These are phyloP conservation scores for Moesziomyces antarcticus DNA, from an alignment of 1,284 basidiomycete genomes.

Conservation along the genomic window DNA sequence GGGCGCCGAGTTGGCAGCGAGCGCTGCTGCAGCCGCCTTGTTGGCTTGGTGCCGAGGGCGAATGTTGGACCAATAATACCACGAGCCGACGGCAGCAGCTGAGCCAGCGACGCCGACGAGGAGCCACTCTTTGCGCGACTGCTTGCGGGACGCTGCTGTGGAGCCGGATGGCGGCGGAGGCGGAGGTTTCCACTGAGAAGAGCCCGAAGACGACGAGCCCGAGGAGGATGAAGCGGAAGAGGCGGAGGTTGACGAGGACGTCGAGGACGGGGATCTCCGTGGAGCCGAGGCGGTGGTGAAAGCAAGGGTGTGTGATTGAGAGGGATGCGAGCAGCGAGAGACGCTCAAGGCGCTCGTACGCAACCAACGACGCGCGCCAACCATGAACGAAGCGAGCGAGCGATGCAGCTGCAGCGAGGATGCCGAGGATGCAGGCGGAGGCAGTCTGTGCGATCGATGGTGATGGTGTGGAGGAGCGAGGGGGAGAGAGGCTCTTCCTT, in stretches of 20 bases:
- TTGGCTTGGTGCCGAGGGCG: slow-evolving; percentile 42
- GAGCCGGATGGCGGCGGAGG: slow-evolving; percentile 40
- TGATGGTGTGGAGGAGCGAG: neutral
- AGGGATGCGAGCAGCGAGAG: slow-evolving; percentile 20
- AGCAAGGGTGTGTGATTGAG: slow-evolving; percentile 1
- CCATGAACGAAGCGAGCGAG: slow-evolving; percentile 12
- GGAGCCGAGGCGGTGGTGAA: slow-evolving; percentile 24
- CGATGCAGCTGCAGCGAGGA: neutral
- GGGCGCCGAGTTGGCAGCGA: slow-evolving; percentile 37
- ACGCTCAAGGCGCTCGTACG: slow-evolving; percentile 33
- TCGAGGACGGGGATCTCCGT: slow-evolving; percentile 14
- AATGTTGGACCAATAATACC: slow-evolving; percentile 65
- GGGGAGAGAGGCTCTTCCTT: neutral
- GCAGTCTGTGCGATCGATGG: neutral
- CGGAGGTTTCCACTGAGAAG: slow-evolving; percentile 44
- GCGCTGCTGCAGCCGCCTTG: slow-evolving; percentile 30
- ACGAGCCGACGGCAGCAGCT: slow-evolving; percentile 62
- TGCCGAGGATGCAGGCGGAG: slow-evolving; percentile 1
- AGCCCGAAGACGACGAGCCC: slow-evolving; percentile 17
- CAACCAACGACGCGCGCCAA: slow-evolving; percentile 26
- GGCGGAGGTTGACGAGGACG: slow-evolving; percentile 27
- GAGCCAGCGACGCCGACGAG: slow-evolving; percentile 64
- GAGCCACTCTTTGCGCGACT: slow-evolving; percentile 62
- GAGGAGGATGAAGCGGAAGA: slow-evolving; percentile 23
- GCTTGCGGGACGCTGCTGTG: slow-evolving; percentile 50